Base-by-base conservation (phyloP, 192 early-diverging fungal genomes). In the Phycomyces blakesleeanus region DNA sequence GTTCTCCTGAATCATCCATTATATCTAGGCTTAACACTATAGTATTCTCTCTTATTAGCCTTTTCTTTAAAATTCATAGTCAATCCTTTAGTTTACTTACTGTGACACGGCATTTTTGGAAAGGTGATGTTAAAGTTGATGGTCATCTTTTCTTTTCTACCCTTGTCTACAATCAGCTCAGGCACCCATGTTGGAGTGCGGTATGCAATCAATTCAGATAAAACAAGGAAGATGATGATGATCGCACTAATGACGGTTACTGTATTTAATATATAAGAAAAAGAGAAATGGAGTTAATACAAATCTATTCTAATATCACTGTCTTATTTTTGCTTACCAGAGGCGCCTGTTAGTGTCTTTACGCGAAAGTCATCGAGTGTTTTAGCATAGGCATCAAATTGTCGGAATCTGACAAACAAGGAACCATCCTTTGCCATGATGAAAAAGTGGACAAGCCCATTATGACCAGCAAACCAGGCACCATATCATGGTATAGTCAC, bases 351-450 rank as follows among this genome's bases (percentile, higher is more conserved):
- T 38, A 80, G 77, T 9, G 93, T 96, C 68, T 90, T 87, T 18
- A 89, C 78, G 52, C 85, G 82, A 79, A 98, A 96, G 78, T 99
- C 93, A 60, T 99, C 97, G 20, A 96, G 79, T 2, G 95, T 94
- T 69, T 99, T 99, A 12, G 95, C 95, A 64, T 98, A 99, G n/a
- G 84, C 89, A 59, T 93, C 91, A 64, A 91, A 82, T 59, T 74
- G 79, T 61, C 81, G 84, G 57, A 90, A 76, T 27, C 77, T 59
- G 49, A 68, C 69, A 54, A 81, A 61, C n/a, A 81, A 52, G 8
- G 85, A 78, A 16, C 68, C 73, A 55, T 66, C 51, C 67, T 75
- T 79, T 38, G 75, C 70, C 80, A 82, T 82, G 40, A 14, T 56
- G 29, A 7, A 22, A 66, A 25, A 20, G 40, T 21, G 34, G 29